Conservation (phyloP, 2,329 filamentous ascomycete species). For the Calonectria naviculata region DNA sequence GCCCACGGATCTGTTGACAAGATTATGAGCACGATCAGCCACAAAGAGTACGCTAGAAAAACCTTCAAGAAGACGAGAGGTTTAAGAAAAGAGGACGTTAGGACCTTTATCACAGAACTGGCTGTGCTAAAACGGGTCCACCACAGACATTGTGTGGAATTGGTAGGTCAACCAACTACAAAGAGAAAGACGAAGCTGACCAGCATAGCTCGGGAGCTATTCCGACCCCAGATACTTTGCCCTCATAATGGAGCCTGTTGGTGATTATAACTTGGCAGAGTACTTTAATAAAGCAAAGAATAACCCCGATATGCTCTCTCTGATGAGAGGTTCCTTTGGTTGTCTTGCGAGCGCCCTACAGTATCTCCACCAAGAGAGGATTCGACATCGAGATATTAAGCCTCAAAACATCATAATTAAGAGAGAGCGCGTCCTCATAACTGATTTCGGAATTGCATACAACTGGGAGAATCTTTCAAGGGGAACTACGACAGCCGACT, state of each 20-base stretch:
- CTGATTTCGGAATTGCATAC: conserved; percentile 27
- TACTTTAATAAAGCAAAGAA: neutral
- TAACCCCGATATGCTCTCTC: neutral
- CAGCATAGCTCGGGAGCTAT: neutral
- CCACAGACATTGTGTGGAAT: neutral
- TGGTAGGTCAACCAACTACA: neutral
- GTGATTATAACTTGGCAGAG: neutral
- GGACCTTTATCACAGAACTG: neutral
- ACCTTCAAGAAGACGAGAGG: neutral
- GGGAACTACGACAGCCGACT: neutral
- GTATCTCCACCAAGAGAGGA: conserved; percentile 7
- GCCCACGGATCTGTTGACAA: neutral
- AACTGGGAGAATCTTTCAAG: neutral
- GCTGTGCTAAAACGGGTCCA: neutral
- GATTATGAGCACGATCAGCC: neutral
- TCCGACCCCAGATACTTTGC: neutral
- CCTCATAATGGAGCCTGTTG: neutral
- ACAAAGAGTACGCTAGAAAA: neutral
- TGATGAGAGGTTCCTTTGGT: conserved; percentile 12
- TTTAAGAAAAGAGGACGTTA: neutral
- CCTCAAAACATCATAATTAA: conserved; percentile 27
- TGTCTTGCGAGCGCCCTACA: conserved; percentile 4
- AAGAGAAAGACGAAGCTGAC: neutral
- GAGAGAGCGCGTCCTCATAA: neutral
- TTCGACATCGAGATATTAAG: conserved; percentile 28